Base-by-base conservation (phyloP, 495 filamentous ascomycete genomes). In the Xylaria scruposa region DNA sequence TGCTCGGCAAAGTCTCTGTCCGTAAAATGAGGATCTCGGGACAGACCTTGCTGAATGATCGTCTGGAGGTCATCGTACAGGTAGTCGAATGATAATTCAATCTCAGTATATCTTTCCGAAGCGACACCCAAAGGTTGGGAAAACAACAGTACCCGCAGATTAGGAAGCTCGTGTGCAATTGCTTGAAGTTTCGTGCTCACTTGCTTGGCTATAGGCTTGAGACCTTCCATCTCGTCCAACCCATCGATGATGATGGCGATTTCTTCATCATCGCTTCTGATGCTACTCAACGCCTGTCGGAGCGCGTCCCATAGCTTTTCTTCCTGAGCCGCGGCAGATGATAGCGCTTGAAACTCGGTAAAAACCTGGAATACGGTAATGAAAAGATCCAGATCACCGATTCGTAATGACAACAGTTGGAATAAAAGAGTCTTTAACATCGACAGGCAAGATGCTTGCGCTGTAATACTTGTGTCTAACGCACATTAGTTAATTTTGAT, bases 381-480 rank as follows among this genome's bases (percentile, higher is more conserved):
- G 49, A 67, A 67, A 7, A 56, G 65, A 31, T 67, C 65, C 9
- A 67, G 3, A 36, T 67, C 65, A 36, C 49, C 65, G 29, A 67
- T 67, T 26, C 65, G 46, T 15, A 44, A 5, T 1, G 65, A 67
- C 5, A 67, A 31, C 9, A 67, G 65, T 49, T 67, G 65, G 36
- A 67, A 67, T n/a, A 67, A n/a, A 24, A 67, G 9, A 6, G 65
- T 67, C 26, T 67, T 67, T 49, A 67, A 44, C 49, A 67, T 40
- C 1, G 65, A 67, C 9, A 56, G 9, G 29, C 47, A 54, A 33
- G 65, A 67, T 4, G 36, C 49, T 21, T 67, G 65, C 12, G 65
- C 33, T 4, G 47, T n/a, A 29, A 67, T 67, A 21, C 49, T 67
- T 0, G 47, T 9, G 19, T 67, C 63, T 67, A 47, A 47, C 36